A percentile compares a stretch with the other conserved stretches of the same genome.
Conservation (phyloP, 1,284 basidiomycete species). For the Microbotryum intermedium region DNA sequence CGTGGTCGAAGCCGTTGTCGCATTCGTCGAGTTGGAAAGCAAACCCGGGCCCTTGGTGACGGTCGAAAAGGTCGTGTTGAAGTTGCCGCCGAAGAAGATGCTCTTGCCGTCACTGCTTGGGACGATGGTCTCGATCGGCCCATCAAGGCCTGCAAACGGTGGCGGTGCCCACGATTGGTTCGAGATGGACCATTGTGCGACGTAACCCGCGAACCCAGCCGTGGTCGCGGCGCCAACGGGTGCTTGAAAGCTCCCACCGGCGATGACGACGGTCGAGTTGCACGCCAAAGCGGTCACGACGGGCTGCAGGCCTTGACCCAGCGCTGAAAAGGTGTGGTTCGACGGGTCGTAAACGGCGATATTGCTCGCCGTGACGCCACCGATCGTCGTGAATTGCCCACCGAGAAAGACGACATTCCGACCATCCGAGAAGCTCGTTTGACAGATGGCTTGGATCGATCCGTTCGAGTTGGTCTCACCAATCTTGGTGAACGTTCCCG, state of each 20-base stretch:
- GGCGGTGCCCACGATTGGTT: slow-evolving; percentile 61
- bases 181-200: slow-evolving; percentile 68
- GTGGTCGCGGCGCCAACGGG: slow-evolving; percentile 34
- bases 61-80: slow-evolving; percentile 41
- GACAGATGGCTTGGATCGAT: slow-evolving; percentile 36
- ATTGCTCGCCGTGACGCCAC: slow-evolving; percentile 49
- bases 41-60: slow-evolving; percentile 9
- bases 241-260: slow-evolving; percentile 62
- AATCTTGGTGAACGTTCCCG: slow-evolving; percentile 34
- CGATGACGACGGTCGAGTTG: slow-evolving; percentile 69
- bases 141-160: slow-evolving; percentile 73
- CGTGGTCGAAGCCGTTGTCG: slow-evolving; percentile 56
- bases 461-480: slow-evolving; percentile 37
- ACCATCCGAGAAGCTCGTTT: slow-evolving; percentile 14
- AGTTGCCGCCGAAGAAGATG: slow-evolving; percentile 80
- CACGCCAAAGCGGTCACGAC: slow-evolving; percentile 70
- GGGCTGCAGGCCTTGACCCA: slow-evolving; percentile 69
- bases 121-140: slow-evolving; percentile 68
- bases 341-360: slow-evolving; percentile 68
- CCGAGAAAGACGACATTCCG: slow-evolving; percentile 34
- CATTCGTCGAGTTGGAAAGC: slow-evolving; percentile 48
- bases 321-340: slow-evolving; percentile 56
- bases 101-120: slow-evolving; percentile 61
- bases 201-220: slow-evolving; percentile 48
- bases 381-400: slow-evolving; percentile 37